These are phyloP conservation scores for Sporothrix protearum DNA, from an alignment of 2,329 filamentous ascomycete genomes.

Conservation along the genomic window DNA sequence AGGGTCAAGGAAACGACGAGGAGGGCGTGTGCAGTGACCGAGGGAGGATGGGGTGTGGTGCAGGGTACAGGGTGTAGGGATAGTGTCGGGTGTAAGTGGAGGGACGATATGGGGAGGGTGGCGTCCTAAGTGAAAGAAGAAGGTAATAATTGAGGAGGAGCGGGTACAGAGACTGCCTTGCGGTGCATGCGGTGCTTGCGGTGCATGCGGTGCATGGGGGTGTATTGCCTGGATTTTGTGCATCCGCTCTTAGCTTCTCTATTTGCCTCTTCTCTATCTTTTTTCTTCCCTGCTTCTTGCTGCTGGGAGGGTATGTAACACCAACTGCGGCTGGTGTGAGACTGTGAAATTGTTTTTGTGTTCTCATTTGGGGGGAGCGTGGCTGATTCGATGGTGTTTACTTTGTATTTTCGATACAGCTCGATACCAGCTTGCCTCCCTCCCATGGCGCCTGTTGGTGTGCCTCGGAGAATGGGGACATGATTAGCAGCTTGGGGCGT, in stretches of 20 bases:
- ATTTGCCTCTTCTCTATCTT: not conserved
- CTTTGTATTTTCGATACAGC: not conserved
- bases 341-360: conserved; percentile 2
- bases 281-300: not conserved
- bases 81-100: conserved; percentile 6
- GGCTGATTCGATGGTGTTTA: not conserved
- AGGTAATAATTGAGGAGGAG: conserved; percentile 10
- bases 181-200: not conserved
- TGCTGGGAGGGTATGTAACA: not conserved
- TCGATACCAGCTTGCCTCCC: not conserved
- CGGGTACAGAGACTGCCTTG: not conserved
- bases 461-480: not conserved
- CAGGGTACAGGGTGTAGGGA: conserved; percentile 1
- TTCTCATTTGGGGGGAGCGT: not conserved
- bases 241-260: not conserved
- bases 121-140: conserved; percentile 10
- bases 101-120: not conserved
- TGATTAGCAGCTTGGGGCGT: not conserved
- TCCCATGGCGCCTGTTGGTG: not conserved
- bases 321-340: conserved; percentile 12
- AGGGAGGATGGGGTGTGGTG: not conserved
- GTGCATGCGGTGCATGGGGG: not conserved
- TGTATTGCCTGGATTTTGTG: not conserved
- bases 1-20: not conserved
- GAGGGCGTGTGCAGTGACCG: conserved; percentile 1